A percentile compares a stretch with the other conserved stretches of the same genome.
Evolutionary conservation across 805 yeast genomes (phyloP).

Genomic region (Saccharomycopsis synnaedendra): DNA sequence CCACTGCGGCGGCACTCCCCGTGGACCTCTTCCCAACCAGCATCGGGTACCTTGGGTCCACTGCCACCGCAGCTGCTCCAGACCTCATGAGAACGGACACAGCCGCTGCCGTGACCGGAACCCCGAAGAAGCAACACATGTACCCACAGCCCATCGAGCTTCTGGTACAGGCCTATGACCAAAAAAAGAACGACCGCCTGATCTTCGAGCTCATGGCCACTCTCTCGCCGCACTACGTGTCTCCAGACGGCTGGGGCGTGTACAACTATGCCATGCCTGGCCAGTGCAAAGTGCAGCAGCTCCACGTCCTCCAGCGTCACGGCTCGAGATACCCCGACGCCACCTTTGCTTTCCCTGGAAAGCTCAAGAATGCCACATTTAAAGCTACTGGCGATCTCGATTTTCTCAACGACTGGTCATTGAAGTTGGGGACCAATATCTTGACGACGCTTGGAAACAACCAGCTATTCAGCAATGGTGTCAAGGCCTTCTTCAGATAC

Average conservation of each 20-base stretch:
- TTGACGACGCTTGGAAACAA: conserved; percentile 17
- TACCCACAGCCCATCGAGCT: conserved; percentile 18
- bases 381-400: conserved; percentile 34
- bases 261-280: conserved; percentile 19
- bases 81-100: conserved; percentile 11
- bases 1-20: conserved; percentile 6
- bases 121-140: conserved; percentile 7
- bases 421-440: conserved; percentile 11
- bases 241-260: conserved; percentile 18
- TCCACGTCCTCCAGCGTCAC: conserved; percentile 62
- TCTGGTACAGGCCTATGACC: conserved; percentile 16
- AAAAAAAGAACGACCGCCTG: conserved; percentile 12
- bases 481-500: conserved; percentile 17
- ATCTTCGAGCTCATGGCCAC: conserved; percentile 17
- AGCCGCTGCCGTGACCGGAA: conserved; percentile 15
- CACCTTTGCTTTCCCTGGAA: conserved; percentile 20
- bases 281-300: conserved; percentile 48
- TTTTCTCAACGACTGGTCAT: conserved; percentile 36
- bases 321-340: conserved; percentile 67
- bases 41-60: conserved; percentile 10
- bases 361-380: conserved; percentile 26
- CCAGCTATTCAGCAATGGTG: conserved; percentile 18
- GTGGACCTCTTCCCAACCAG: conserved; percentile 13
- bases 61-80: conserved; percentile 16
- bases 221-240: conserved; percentile 17